Conservation (phyloP, 2,329 filamentous ascomycete species). For the Domatiomyces catenatus region DNA sequence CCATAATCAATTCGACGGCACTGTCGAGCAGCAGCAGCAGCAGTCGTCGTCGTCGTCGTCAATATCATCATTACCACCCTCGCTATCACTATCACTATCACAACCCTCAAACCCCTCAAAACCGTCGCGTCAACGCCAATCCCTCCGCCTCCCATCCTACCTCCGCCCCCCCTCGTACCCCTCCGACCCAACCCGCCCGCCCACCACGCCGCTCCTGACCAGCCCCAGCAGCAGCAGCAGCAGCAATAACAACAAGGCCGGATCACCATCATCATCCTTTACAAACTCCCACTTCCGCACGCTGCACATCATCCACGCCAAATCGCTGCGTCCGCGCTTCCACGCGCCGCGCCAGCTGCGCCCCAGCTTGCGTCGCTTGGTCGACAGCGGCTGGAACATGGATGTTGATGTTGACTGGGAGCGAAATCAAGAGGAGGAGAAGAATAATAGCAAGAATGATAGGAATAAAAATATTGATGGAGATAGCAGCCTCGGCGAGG, state of each 20-base stretch:
- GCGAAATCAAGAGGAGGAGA: background rate
- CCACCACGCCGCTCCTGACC: conserved; percentile 4
- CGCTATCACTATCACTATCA: background rate
- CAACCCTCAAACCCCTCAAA: background rate
- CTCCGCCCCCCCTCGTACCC: conserved; percentile 16
- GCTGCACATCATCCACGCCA: conserved; percentile 17
- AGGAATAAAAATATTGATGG: too few relatives aligned
- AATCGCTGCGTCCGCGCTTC: conserved; percentile 15
- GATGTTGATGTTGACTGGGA: conserved; percentile 3
- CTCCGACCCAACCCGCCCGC: conserved; percentile 9
- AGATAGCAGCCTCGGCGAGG: conserved; percentile 1
- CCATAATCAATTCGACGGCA: background rate
- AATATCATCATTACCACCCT: background rate
- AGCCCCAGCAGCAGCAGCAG: too few relatives aligned
- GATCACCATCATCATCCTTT: too few relatives aligned
- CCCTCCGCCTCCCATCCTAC: conserved; percentile 11
- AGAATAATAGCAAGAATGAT: too few relatives aligned
- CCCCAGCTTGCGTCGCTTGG: conserved; percentile 20
- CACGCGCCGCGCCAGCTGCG: conserved; percentile 12
- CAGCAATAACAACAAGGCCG: conserved; percentile 3
- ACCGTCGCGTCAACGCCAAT: too few relatives aligned
- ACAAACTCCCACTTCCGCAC: conserved; percentile 17
- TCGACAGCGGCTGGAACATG: conserved; percentile 1
- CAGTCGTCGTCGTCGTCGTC: conserved; percentile 1
- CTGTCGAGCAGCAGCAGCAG: background rate